Evolutionary conservation across 345 rosid genomes (phyloP), one percentile per base, ranked within the genome.

Genomic region (Citrus sp.): DNA sequence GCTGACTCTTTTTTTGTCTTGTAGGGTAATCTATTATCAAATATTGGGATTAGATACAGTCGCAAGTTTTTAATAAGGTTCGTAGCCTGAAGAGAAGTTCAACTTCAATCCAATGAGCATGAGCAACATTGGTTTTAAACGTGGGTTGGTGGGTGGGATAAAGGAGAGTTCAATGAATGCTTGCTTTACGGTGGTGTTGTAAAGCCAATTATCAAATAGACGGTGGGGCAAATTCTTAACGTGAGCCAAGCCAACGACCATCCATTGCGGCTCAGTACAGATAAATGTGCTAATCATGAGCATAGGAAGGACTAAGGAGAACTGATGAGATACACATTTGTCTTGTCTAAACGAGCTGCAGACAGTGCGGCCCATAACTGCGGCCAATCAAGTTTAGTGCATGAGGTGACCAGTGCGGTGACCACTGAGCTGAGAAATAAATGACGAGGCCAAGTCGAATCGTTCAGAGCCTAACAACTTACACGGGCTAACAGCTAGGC

Each of bases 181-280:
- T 6, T 73, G 12, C 6, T 59, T 66, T 38, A 9, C 7, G 24
- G 14, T 10, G 32, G 21, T 37, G 46, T 18, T 40, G 67, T 19
- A 18, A 34, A 35, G 51, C 12, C 25, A 5, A 55, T 56, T 34
- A 34, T 56, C 49, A 34, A 5, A 34, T 19, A 34, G 60, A 40
- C 56, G 78, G 82, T 79, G 77, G 78, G 66, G 67, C 69, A 66
- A 79, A 38, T 38, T 34, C 59, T 14, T 35, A 30, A 10, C 73
- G 73, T 18, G 21, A 67, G 27, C 73, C 32, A n/a, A 24, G 51
- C 51, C 4, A 13, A 46, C 51, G 51, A 13, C 51, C 51, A 13
- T 46, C 18, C 16, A 13, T 46, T 46, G 51, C 16, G 51, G 51
- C 5, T 46, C 1, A 46, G 51, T 12, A 13, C 5, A 3, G 1